Percentiles rank a stretch among this genome's conserved stretches.
phyloP scores from a whole-genome alignment of 1,284 basidiomycete genomes.

The Rhodotorula sp. region DNA sequence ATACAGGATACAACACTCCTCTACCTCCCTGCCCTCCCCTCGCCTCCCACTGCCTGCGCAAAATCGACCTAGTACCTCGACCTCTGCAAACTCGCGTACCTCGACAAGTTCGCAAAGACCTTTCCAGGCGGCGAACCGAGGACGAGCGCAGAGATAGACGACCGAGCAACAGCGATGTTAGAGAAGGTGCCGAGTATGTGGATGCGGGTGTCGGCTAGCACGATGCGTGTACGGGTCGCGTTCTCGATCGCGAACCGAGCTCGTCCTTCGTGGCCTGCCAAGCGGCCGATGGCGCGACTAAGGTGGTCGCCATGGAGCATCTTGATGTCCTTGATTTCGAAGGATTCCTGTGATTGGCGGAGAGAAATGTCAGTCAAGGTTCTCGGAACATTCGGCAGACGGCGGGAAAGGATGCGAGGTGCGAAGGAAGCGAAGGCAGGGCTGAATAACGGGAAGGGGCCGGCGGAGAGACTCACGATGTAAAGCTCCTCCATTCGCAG shows the following conservation, averaged over 20 bases:
- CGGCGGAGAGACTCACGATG: constrained; percentile 55
- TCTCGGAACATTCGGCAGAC: too few species aligned
- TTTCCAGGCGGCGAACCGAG: constrained; percentile 39
- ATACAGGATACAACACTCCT: too few species aligned
- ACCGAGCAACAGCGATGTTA: constrained; percentile 95
- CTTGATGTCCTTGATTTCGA: constrained; percentile 95
- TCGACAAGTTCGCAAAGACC: constrained; percentile 4
- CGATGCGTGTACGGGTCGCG: constrained; percentile 88
- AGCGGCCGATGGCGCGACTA: constrained; percentile 92
- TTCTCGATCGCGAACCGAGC: constrained; percentile 99
- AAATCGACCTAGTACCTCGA: too few species aligned
- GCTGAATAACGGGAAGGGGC: background rate
- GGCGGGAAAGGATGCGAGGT: too few species aligned
- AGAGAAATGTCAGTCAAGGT: background rate
- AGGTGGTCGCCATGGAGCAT: constrained; percentile 96
- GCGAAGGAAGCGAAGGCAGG: background rate
- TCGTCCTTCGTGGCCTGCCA: constrained; percentile 96
- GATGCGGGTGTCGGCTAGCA: constrained; percentile 95
- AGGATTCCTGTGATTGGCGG: constrained; percentile 18
- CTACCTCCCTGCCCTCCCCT: too few species aligned
- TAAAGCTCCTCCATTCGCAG: constrained; percentile 94
- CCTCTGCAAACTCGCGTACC: too few species aligned
- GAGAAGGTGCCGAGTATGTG: constrained; percentile 91
- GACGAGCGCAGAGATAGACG: constrained; percentile 78
- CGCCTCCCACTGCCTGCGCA: too few species aligned